Evolutionary conservation across 2,329 filamentous ascomycete species (phyloP), one percentile per base, ranked within the genome.

Genomic region (Dichotomopilus funicola): DNA sequence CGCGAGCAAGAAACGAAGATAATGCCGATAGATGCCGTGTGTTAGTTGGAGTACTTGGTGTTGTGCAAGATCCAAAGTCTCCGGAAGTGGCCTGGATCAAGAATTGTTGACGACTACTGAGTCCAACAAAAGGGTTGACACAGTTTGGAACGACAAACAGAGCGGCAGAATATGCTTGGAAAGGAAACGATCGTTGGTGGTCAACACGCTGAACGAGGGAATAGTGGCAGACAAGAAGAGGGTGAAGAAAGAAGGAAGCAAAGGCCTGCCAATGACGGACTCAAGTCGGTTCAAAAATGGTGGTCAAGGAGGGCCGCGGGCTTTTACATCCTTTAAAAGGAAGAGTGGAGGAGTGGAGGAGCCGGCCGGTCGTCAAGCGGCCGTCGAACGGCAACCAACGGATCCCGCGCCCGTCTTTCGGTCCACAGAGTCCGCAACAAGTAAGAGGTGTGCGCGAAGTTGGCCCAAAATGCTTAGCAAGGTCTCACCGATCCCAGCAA

Each of bases 101-200:
- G 6, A 27, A 27, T 27, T 27, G 19, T 27, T 27, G 19, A 27
- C 19, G 19, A 27, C 19, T 27, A 27, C 19, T 27, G 19, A 27
- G 19, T 27, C 19, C 19, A 27, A 27, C 19, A 49, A 53, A 50
- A 37, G 35, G 37, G 37, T 8, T 19, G 40, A 51, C 40, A 34
- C 46, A 6, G 43, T 9, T 42, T 37, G 10, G 35, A 12, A 44
- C n/a, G 37, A 6, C 31, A 49, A 57, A 49, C 31, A 27, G 38
- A 55, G 40, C 34, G 51, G 31, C 48, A 44, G 33, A 33, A 31
- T 27, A 42, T 6, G 35, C 49, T 49, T 48, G 44, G 52, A 57
- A 58, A 34, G 48, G 44, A 57, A 60, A 54, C 50, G 55, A 58
- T 55, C 34, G 58, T 58, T 43, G 55, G 53, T 56, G 55, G 51